These are phyloP conservation scores for Penicillium angulare DNA, from an alignment of 495 filamentous ascomycete species.

Conservation along the genomic window DNA sequence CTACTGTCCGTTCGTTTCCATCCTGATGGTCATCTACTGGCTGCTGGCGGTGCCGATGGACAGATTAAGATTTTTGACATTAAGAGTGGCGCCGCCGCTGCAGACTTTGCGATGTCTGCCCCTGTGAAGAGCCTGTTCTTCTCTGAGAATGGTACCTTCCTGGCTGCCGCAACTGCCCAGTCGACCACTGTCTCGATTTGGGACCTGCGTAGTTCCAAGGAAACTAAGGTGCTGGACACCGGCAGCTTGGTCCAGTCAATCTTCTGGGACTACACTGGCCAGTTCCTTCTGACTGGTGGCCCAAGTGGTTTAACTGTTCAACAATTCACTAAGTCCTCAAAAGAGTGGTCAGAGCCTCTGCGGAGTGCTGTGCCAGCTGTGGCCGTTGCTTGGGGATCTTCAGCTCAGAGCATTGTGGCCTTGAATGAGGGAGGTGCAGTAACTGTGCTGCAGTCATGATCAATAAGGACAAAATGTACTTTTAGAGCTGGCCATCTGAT, in stretches of 20 bases:
- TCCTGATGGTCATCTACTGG: slow-evolving; percentile 93
- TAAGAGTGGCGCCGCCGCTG: slow-evolving; percentile 66
- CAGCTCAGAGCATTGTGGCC: slow-evolving; percentile 70
- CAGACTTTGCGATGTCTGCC: slow-evolving; percentile 63
- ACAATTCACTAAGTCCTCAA: slow-evolving; percentile 77
- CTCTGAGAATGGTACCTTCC: slow-evolving; percentile 97
- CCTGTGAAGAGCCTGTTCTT: slow-evolving; percentile 75
- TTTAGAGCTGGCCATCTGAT: slow-evolving; percentile 27
- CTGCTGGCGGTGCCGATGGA: slow-evolving; percentile 70
- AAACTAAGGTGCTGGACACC: slow-evolving; percentile 77
- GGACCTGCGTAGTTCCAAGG: slow-evolving; percentile 80
- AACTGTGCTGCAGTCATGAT: slow-evolving; percentile 55
- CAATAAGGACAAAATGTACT: slow-evolving; percentile 21
- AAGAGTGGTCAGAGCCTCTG: slow-evolving; percentile 86
- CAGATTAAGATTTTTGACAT: slow-evolving; percentile 85
- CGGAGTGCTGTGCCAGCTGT: slow-evolving; percentile 69
- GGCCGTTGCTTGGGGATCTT: slow-evolving; percentile 72
- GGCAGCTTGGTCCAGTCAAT: slow-evolving; percentile 70
- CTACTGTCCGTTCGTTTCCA: slow-evolving; percentile 83
- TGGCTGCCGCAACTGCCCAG: slow-evolving; percentile 72
- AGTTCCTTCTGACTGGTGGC: slow-evolving; percentile 83
- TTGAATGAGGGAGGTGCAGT: slow-evolving; percentile 73
- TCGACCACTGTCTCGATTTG: slow-evolving; percentile 79
- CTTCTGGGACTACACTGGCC: slow-evolving; percentile 91
- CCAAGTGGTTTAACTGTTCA: slow-evolving; percentile 80